Base-by-base conservation (phyloP, 1,139 yeast species). In the Hyphopichia khmerensis region DNA sequence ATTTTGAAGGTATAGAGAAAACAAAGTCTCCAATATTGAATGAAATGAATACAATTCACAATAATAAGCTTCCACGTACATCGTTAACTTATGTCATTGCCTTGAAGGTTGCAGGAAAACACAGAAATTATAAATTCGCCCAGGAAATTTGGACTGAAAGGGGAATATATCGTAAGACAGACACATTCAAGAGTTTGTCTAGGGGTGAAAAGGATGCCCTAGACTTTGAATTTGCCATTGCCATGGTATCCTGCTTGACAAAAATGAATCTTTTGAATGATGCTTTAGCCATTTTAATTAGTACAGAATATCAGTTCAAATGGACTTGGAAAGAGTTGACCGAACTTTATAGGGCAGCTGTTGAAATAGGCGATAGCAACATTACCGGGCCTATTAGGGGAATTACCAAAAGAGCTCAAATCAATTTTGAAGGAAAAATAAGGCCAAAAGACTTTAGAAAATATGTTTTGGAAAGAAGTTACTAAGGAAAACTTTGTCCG, bases 61-160 rank as follows among this genome's bases (percentile, higher is more conserved):
- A 21, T 16, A 36, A 14, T 17, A 67, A 63, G 42, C 56, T 72
- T 5, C 66, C 76, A 2, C 65, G 91, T 40, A 71, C 72, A 39
- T 76, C 81, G 33, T 59, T 75, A 30, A 60, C 84, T 6, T 89
- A 87, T 55, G 75, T 75, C 31, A 69, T 84, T 16, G 82, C 87
- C 4, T 66, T 90, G 51, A 75, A 78, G 39, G 89, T 90, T 0
- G 87, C 90, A 3, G 77, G 79, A 4, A 69, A 69, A 39, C 77
- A 78, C 53, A 67, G 69, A 23, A 72, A 82, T 46, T 64, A 75
- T 39, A 69, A 68, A 1, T 77, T 84, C 56, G 90, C 91, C 2
- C 80, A 81, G 44, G 60, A 65, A 31, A 70, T 86, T 1, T 88
- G 96, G 96, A 62, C 65, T 2, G 95, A 87, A 56, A 75, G 96